Base-by-base conservation (phyloP, 352 stramenopile species). In the Globisporangium nagaii region DNA sequence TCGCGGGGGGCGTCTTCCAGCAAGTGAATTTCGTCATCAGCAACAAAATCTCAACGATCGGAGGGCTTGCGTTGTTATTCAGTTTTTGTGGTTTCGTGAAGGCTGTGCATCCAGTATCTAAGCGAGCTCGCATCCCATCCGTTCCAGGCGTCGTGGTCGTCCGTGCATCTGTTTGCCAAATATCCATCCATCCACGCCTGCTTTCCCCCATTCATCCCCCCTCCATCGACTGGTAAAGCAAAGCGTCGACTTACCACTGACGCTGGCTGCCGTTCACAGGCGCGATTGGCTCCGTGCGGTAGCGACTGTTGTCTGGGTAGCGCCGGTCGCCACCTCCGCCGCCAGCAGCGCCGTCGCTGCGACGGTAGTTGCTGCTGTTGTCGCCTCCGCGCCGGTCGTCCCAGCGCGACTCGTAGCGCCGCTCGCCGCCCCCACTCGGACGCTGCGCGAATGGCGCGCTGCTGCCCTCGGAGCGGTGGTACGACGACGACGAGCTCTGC, bases 381-480 rank as follows among this genome's bases (percentile, higher is more conserved):
- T 58, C 61, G 17, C 63, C 64, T 15, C 74, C 60, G 46, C 79
- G 80, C 40, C 80, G 80, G 68, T 88, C 76, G 53, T 86, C 76
- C 65, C 69, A 92, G 56, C 81, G 81, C 13, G 81, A 86, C 30
- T 78, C 71, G 46, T 81, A 75, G 15, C 79, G 71, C 17, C 79
- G 77, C 25, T 79, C 65, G 17, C 75, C 60, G 22, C 72, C 79
- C 30, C 60, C 58, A 30, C 62, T 62, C 9, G 69, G 62, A 37
- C 75, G 77, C 52, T 92, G 81, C 15, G 73, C 73, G 27, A 92
- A 92, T 9, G 81, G 81, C 10, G 58, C 67, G 44, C 58, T 83
- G 42, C 55, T 71, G 44, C 56, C 70, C 15, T 82, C 71, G 9
- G 73, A 63, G 25, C 67, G 75, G 20, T 68, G 60, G 63, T 86